Base-by-base conservation (phyloP, 106 monocot genomes). In the Dioscorea alata region DNA sequence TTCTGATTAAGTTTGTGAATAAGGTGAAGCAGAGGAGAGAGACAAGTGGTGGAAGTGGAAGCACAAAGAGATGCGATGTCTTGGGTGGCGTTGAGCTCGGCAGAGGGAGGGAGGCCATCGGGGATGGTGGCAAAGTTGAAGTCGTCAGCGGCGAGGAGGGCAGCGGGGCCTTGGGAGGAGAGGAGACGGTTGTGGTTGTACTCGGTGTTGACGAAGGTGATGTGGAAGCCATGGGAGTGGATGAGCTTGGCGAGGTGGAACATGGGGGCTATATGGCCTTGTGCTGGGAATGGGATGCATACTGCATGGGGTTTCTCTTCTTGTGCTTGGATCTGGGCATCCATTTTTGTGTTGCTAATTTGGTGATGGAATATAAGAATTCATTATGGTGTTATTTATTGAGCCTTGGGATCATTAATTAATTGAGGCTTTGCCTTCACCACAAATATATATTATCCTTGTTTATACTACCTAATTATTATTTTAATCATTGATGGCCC, bases 141-240 rank as follows among this genome's bases (percentile, higher is more conserved):
- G 54, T 54, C 54, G 13, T 54, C 54, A 3, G 9, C 4, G 31
- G 8, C 42, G 19, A 59, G 42, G 59, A 59, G 35, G 15, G 5
- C 22, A 35, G 57, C 32, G 0, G 57, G 53, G 25, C 15, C 33
- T 13, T 33, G 14, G 56, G 54, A 57, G 33, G 14, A 16, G 28
- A 57, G 57, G 23, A 16, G 18, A 31, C n/a, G 28, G 28, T 57
- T 17, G 25, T 54, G 54, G 54, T 54, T 54, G 54, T 54, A 54
- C 1, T 54, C 54, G 54, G 54, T 54, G 54, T 54, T 16, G 54
- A 54, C 54, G 54, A 54, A 54, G 54, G 54, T 54, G 54, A 54
- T 54, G 54, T 54, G 54, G 54, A 54, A 54, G 15, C 54, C 54
- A 0, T 19, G 5, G 54, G 54, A 8, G 54, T 54, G 54, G 54